These are phyloP conservation scores for Castanea mollissima DNA, from an alignment of 306 rosid species.

Conservation along the genomic window DNA sequence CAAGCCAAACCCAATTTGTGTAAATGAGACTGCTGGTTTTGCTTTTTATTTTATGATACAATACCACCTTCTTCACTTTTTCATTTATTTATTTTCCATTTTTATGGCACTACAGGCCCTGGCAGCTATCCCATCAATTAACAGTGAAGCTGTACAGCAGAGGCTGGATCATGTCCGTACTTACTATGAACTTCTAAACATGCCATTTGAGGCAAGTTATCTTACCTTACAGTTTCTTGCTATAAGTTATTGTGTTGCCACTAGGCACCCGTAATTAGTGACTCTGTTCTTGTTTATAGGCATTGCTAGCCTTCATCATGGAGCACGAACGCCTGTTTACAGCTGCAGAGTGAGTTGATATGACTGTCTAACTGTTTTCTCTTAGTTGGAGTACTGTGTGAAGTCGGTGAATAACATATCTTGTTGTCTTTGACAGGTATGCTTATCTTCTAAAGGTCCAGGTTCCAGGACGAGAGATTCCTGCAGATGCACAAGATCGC, in stretches of 20 bases:
- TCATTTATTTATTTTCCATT: not conserved
- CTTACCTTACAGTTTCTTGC: slow-evolving; percentile 4
- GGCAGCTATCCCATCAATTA: slow-evolving; percentile 89
- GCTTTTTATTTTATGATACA: not conserved
- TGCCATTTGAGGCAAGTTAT: slow-evolving; percentile 93
- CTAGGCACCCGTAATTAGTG: slow-evolving; percentile 22
- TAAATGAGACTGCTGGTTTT: slow-evolving; percentile 11
- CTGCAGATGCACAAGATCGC: slow-evolving; percentile 74
- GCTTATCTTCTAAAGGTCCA: slow-evolving; percentile 77
- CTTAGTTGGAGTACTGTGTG: slow-evolving; percentile 1
- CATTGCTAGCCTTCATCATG: slow-evolving; percentile 88
- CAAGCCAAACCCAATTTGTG: not conserved
- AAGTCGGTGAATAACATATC: slow-evolving; percentile 17
- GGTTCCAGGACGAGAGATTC: slow-evolving; percentile 92
- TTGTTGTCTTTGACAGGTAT: slow-evolving; percentile 57
- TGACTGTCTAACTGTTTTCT: slow-evolving; percentile 10
- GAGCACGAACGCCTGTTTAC: slow-evolving; percentile 86
- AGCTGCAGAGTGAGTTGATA: slow-evolving; percentile 65
- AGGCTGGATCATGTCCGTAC: slow-evolving; percentile 93
- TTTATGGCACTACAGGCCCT: slow-evolving; percentile 68
- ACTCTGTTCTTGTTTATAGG: slow-evolving; percentile 51
- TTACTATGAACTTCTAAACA: slow-evolving; percentile 90
- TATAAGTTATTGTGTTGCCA: slow-evolving; percentile 11
- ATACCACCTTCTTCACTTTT: not conserved
- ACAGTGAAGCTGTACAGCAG: slow-evolving; percentile 81